These are phyloP conservation scores for Pseudopyrenochaeta lycopersici DNA, from an alignment of 2,329 filamentous ascomycete genomes.

Conservation along the genomic window DNA sequence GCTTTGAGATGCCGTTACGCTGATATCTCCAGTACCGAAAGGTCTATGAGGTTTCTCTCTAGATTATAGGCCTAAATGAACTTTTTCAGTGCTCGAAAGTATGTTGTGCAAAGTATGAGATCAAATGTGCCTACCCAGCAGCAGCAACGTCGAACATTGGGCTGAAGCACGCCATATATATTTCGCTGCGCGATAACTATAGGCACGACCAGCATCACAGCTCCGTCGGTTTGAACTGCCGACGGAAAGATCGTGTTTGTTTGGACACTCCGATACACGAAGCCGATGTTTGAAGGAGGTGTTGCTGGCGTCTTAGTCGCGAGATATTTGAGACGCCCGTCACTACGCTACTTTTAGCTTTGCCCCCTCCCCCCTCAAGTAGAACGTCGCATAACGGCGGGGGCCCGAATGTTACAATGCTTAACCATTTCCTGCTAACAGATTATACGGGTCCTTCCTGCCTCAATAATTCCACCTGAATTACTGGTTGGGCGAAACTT, in stretches of 20 bases:
- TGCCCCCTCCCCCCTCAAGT: too few relatives aligned
- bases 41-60: not conserved
- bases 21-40: not conserved
- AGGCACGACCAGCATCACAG: not conserved
- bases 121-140: not conserved
- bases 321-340: slow-evolving; percentile 15
- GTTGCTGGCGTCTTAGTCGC: slow-evolving; percentile 13
- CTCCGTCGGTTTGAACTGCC: slow-evolving; percentile 10
- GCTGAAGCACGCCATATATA: slow-evolving; percentile 14
- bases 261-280: slow-evolving; percentile 8
- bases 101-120: not conserved
- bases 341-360: slow-evolving; percentile 11
- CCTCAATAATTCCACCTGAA: too few relatives aligned
- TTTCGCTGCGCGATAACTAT: slow-evolving; percentile 8
- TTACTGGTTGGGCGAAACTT: too few relatives aligned
- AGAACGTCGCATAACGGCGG: not conserved
- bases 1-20: too few relatives aligned
- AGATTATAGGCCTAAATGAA: not conserved
- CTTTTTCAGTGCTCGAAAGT: too few relatives aligned
- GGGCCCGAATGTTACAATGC: too few relatives aligned
- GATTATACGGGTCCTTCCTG: too few relatives aligned
- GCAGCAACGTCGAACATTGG: not conserved
- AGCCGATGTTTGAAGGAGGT: slow-evolving; percentile 14
- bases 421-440: too few relatives aligned
- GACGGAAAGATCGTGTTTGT: slow-evolving; percentile 10